These are phyloP conservation scores for Rhizoclosmatium sp. DNA, from an alignment of 192 early-diverging fungal species.

Conservation along the genomic window DNA sequence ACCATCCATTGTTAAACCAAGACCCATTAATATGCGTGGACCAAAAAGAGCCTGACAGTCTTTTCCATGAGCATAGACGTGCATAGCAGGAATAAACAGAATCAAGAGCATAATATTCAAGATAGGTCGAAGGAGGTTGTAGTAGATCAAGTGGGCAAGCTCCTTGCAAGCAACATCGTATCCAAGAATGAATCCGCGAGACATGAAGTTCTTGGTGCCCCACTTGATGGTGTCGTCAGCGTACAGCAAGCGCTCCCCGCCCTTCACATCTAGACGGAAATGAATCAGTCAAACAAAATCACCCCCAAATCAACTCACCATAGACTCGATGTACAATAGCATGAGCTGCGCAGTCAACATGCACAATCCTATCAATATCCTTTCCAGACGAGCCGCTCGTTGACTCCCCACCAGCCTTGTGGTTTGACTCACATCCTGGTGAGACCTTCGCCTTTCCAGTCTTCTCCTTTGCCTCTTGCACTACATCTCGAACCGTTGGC, in stretches of 20 bases:
- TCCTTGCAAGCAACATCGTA: conserved; percentile 1
- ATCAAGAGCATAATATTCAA: neutral
- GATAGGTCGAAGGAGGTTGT: neutral
- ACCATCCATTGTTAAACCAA: conserved; percentile 9
- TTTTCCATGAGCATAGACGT: conserved; percentile 11
- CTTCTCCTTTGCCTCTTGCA: too few relatives aligned
- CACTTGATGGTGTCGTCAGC: neutral
- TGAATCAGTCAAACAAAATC: neutral
- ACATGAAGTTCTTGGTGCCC: neutral
- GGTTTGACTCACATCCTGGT: neutral
- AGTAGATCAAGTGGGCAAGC: neutral
- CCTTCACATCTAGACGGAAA: neutral
- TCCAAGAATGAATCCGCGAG: neutral
- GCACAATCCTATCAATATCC: conserved; percentile 12
- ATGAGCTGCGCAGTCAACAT: conserved; percentile 9
- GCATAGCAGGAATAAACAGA: neutral
- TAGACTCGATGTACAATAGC: neutral
- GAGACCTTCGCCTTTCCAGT: too few relatives aligned
- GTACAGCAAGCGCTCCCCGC: neutral
- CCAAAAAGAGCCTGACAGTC: conserved; percentile 7
- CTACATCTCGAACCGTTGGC: too few relatives aligned
- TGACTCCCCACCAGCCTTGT: neutral
- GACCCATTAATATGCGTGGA: conserved; percentile 4
- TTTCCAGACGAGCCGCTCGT: neutral
- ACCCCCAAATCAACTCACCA: neutral